Conservation (phyloP, 495 filamentous ascomycete genomes). For the Penicillium subrubescens region DNA sequence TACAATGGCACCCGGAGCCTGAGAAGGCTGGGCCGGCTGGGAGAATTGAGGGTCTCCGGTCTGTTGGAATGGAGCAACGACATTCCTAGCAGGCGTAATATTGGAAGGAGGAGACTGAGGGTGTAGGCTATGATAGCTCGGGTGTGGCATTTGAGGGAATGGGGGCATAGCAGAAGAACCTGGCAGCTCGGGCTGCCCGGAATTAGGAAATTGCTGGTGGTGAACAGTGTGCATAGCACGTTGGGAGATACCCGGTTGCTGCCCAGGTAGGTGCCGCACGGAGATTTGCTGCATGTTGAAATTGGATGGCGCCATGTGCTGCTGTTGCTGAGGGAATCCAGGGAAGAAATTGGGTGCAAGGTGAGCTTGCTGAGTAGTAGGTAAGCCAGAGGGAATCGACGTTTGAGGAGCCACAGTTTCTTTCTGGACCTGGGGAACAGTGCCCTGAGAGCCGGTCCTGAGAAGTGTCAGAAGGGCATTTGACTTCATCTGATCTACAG, state of each 20-base stretch:
- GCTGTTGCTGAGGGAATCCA: constrained; percentile 38
- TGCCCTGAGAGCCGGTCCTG: constrained; percentile 46
- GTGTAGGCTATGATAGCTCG: constrained; percentile 11
- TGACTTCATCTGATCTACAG: constrained; percentile 40
- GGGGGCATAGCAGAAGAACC: constrained; percentile 18
- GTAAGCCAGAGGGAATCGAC: constrained; percentile 16
- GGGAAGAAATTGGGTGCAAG: constrained; percentile 41
- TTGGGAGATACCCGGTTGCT: constrained; percentile 13
- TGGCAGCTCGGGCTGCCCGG: constrained; percentile 17
- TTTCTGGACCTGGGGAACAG: constrained; percentile 31
- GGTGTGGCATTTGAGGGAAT: constrained; percentile 15
- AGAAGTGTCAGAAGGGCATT: constrained; percentile 63
- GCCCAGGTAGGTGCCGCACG: constrained; percentile 22
- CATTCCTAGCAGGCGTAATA: constrained; percentile 21
- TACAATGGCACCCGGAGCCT: constrained; percentile 46
- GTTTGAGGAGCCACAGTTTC: constrained; percentile 43
- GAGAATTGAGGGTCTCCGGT: constrained; percentile 56
- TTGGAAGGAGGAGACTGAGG: constrained; percentile 17
- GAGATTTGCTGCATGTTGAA: constrained; percentile 29
- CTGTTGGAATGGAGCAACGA: constrained; percentile 52
- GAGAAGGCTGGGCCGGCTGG: constrained; percentile 40
- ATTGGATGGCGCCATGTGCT: constrained; percentile 24
- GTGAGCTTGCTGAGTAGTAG: constrained; percentile 47
- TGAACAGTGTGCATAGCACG: constrained; percentile 9
- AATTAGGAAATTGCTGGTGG: constrained; percentile 12